phyloP scores from a whole-genome alignment of 2,329 filamentous ascomycete genomes.

The Talaromyces sp. region DNA sequence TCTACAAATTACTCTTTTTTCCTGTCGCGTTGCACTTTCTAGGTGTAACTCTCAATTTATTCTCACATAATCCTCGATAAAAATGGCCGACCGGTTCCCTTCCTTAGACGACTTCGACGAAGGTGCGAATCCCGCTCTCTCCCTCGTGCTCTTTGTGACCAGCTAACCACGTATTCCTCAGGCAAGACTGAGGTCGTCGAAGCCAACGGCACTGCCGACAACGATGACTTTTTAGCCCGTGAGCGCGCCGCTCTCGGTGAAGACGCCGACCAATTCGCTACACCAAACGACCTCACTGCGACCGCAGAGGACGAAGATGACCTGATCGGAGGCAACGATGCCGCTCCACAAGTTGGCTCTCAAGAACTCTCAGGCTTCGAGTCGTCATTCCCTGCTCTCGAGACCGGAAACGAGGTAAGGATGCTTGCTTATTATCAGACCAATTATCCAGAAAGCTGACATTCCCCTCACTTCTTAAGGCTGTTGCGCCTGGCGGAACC shows the following conservation, averaged over 20 bases:
- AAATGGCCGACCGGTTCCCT: constrained; percentile 74
- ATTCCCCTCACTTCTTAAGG: constrained; percentile 41
- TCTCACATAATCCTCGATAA: constrained; percentile 14
- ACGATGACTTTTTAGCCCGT: constrained; percentile 82
- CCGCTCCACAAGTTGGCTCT: constrained; percentile 18
- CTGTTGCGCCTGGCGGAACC: constrained; percentile 68
- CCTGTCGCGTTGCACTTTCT: background rate
- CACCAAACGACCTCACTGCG: constrained; percentile 60
- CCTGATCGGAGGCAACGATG: constrained; percentile 57
- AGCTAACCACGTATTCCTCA: constrained; percentile 24
- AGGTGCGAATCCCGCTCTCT: constrained; percentile 28
- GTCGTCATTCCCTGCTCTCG: constrained; percentile 84
- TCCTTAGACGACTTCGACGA: constrained; percentile 73
- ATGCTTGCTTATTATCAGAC: constrained; percentile 14
- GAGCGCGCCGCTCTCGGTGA: constrained; percentile 89
- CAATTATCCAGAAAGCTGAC: constrained; percentile 13
- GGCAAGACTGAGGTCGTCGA: constrained; percentile 32
- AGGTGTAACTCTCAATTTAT: background rate
- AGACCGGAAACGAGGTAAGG: constrained; percentile 65
- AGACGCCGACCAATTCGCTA: constrained; percentile 85
- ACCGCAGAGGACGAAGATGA: constrained; percentile 64
- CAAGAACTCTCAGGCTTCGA: constrained; percentile 65
- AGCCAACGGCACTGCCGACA: constrained; percentile 46
- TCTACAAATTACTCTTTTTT: background rate
- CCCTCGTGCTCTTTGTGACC: constrained; percentile 15